Evolutionary conservation across 768 basidiomycete genomes (phyloP), one percentile per base, ranked within the genome.

Genomic region (Amanita fuliginea): DNA sequence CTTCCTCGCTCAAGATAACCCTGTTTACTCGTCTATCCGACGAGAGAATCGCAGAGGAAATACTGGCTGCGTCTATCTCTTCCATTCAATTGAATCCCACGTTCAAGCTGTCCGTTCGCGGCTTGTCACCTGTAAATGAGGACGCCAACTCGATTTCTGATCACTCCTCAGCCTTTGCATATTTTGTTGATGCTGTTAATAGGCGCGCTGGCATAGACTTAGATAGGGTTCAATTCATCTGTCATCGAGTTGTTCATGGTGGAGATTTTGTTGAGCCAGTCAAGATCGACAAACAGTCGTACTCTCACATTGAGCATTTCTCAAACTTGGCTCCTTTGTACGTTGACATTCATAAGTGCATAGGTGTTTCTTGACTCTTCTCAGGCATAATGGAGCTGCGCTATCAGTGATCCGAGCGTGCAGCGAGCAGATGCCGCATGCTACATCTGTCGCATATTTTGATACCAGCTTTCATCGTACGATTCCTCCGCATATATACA

Each of bases 221-320:
- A 3, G 57, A 59, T 16, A 55, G 68, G 4, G 75, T 89, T 53
- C 62, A 59, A 5, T 67, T 78, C 51, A 68, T 85, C n/a, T 82
- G 83, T 55, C 85, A 87, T 59, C 76, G 81, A 33, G 83, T 93
- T 37, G 93, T 96, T 1, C 93, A 95, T 56, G 93, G 93, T 3
- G 92, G 91, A 2, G 76, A 81, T 40, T 86, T 83, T 56, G 67
- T 67, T n/a, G 71, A 78, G 24, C 85, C 89, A 0, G 78, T 90
- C 16, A 50, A 77, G 33, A 78, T 96, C 51, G 78, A 73, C 35
- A 68, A 80, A 33, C 71, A 81, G 46, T 78, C 86, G 30, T 82
- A 78, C 59, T 73, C 84, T 51, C 81, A 86, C 50, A 81, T 94
- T 46, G 75, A 83, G 54, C 72, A 72, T 19, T 72, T 94, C 40